A percentile compares a stretch with the other conserved stretches of the same genome.
These are phyloP conservation scores for Xylariaceae sp. DNA, from an alignment of 2,329 filamentous ascomycete genomes.

Conservation along the genomic window DNA sequence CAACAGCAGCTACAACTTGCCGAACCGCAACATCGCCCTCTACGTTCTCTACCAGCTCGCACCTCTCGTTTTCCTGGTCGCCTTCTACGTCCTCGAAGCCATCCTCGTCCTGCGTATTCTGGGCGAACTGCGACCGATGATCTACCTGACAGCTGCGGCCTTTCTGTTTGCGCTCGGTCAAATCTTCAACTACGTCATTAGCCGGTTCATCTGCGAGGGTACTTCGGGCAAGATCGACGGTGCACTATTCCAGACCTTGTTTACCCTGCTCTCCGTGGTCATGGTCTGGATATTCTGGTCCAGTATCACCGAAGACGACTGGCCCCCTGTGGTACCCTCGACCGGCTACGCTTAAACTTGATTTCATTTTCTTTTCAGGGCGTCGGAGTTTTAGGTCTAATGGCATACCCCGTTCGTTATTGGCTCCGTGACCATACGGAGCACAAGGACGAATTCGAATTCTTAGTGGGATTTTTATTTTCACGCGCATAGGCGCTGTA, in stretches of 20 bases:
- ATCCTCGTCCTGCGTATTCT: conserved; percentile 80
- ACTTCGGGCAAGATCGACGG: conserved; percentile 85
- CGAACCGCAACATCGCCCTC: conserved; percentile 73
- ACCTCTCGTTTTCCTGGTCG: conserved; percentile 81
- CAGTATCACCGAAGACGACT: conserved; percentile 98
- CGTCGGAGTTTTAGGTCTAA: conserved; percentile 32
- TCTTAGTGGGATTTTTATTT: conserved; percentile 19
- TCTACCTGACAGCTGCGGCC: conserved; percentile 69
- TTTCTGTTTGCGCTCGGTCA: conserved; percentile 87
- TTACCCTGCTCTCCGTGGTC: conserved; percentile 78
- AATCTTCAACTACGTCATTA: conserved; percentile 93
- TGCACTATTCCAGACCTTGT: conserved; percentile 85
- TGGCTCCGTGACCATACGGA: conserved; percentile 19
- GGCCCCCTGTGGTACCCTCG: conserved; percentile 56
- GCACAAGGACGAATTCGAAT: conserved; percentile 14
- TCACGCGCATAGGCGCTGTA: background rate
- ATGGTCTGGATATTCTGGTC: conserved; percentile 96
- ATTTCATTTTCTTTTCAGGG: conserved; percentile 27
- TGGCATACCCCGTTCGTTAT: conserved; percentile 32
- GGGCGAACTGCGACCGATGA: conserved; percentile 87
- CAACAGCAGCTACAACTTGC: conserved; percentile 50
- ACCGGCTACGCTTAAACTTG: conserved; percentile 36
- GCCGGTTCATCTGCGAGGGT: conserved; percentile 81
- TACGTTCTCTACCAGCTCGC: conserved; percentile 92
- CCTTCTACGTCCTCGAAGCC: conserved; percentile 78